Evolutionary conservation across 2,329 filamentous ascomycete species (phyloP), one percentile per base, ranked within the genome.

Genomic region (Stagonosporopsis rhizophila): DNA sequence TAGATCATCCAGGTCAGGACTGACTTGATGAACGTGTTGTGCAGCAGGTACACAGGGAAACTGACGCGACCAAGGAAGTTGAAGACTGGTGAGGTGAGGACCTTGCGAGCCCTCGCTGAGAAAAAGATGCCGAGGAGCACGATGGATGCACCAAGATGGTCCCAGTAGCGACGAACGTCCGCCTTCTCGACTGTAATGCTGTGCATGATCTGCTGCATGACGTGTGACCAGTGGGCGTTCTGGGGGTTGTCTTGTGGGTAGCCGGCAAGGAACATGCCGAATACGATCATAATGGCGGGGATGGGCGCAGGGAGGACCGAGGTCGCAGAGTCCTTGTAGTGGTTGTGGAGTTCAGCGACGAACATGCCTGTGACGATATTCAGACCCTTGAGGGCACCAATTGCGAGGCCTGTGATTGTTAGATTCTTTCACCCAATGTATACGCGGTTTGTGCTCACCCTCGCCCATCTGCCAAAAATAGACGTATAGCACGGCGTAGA

Each of bases 351-450:
- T 64, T 88, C 86, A 28, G 84, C 82, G 27, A 89, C 78, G 66
- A 88, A 83, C 65, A 85, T 85, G 58, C 86, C 86, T 56, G 82
- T 83, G 72, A 86, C 84, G 67, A 87, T 83, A 70, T 86, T 86
- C 74, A 84, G 82, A 44, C 82, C 72, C 52, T 75, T 75, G 35
- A 75, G 62, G 6, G 73, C 70, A 41, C 69, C 70, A 40, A 71
- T 59, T 22, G 72, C 66, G 19, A 73, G 65, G n/a, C 67, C 72
- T 74, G 49, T 19, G 20, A 4, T 19, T 28, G 62, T 73, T 60
- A 74, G 68, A 52, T 25, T 41, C 17, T 23, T 35, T 1, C 17
- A 6, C 3, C n/a, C n/a, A 4, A 5, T 27, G 12, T 1, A 22
- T 27, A 9, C 4, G 32, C 11, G 15, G 8, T 28, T 11, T 6